Evolutionary conservation across 805 yeast genomes (phyloP), one percentile per base, ranked within the genome.

Genomic region (Vanderwaltozyma yarrowii): DNA sequence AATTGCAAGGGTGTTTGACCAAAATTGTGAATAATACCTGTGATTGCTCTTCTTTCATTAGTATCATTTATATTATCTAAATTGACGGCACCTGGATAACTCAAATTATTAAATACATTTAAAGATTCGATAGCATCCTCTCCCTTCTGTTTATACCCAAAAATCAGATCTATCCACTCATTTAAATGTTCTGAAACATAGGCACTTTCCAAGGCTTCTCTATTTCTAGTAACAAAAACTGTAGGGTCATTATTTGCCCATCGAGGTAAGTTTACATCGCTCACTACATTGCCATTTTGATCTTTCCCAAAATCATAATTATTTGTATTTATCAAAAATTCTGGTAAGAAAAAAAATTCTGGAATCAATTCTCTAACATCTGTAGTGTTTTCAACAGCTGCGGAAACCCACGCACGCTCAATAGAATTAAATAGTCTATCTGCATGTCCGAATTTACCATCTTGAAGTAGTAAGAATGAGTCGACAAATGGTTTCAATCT

Each of bases 281-380:
- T 64, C 1, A 80, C 71, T 10, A 62, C 50, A 2, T 54, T 58
- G 0, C 80, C 79, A 51, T 67, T 73, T 54, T 87, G 95, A 12
- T 76, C 59, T 13, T 59, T 54, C 0, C 96, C 96, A 52, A 87
- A 75, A 18, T 80, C 74, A 50, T 77, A 80, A 12, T 71, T 60
- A 45, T 82, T 83, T 2, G 71, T 56, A 54, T 87, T 86, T 2
- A 58, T 58, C 33, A 86, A 58, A 50, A 86, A 84, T 39, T 86
- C 95, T 0, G 95, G 92, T 6, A 87, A 62, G 47, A 73, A 86
- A 51, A 71, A 86, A 54, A 86, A 86, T 52, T 86, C 96, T 0
- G 96, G 96, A 6, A 77, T 82, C 33, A 86, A 63, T 50, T 86
- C 96, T 41, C 95, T 64, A 1, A 86, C 95, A 64, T 86, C 96